Base-by-base conservation (phyloP, 164 flowering plant genomes). In the Amborella trichopoda region DNA sequence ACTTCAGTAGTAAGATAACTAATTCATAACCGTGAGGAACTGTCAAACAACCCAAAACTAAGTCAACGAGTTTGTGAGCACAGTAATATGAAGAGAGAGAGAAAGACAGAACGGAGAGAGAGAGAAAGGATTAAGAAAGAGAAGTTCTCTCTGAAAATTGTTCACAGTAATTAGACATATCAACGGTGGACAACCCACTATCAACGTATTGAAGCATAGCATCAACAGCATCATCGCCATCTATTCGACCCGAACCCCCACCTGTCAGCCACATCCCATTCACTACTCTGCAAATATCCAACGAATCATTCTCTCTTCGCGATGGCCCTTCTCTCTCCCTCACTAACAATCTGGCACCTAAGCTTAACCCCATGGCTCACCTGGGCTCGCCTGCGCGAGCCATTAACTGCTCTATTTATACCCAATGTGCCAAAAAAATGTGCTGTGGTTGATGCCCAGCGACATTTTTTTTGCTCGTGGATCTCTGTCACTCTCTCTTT, bases 261-360 rank as follows among this genome's bases (percentile, higher is more conserved):
- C 79, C 76, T 21, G 84, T 76, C 65, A 82, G 89, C 84, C 84
- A 82, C 89, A 82, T 74, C 44, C 89, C 84, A 60, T 83, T 86
- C 26, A 86, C 58, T n/a, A 83, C 70, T 57, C 80, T 42, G 60
- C 82, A 75, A 8, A 82, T 78, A 22, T 76, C 74, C 37, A 78
- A 44, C 4, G 76, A 67, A 61, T 81, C 84, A 3, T 68, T 68
- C 81, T 34, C 66, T 74, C 68, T 70, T 79, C 48, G 80, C 79
- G 8, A 57, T 60, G 26, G 32, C 26, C 22, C 55, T 42, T 22
- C 65, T 5, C 25, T 41, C 26, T 58, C 27, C 54, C 33, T 14
- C 16, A 4, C 17, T 44, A 20, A 24, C 16, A 44, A 26, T 23
- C n/a, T 23, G n/a, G n/a, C n/a, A n/a, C n/a, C n/a, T n/a, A n/a